Conservation (phyloP, 2,329 filamentous ascomycete genomes). For the Cladosporium sp. region DNA sequence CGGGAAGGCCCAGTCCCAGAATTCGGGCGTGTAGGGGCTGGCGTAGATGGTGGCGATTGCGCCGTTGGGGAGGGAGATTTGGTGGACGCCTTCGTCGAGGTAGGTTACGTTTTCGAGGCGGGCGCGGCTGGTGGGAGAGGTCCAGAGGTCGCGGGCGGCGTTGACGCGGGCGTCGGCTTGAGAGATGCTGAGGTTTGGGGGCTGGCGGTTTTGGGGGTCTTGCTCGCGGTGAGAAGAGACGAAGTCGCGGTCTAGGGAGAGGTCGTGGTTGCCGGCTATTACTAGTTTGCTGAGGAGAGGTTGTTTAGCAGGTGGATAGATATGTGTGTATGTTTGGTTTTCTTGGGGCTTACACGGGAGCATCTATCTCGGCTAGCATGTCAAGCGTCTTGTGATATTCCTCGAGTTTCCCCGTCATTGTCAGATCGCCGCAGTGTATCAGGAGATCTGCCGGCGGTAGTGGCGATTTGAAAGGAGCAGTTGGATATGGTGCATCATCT, state of each 20-base stretch:
- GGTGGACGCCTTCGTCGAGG: slow-evolving; percentile 55
- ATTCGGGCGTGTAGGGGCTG: slow-evolving; percentile 56
- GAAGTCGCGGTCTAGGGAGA: slow-evolving; percentile 51
- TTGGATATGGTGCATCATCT: neutral
- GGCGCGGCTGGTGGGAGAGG: slow-evolving; percentile 34
- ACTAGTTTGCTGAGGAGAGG: slow-evolving; percentile 51
- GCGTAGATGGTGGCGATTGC: slow-evolving; percentile 55
- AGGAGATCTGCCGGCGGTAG: slow-evolving; percentile 55
- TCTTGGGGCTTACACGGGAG: slow-evolving; percentile 42
- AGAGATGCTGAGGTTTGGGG: slow-evolving; percentile 6
- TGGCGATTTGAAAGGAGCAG: slow-evolving; percentile 35
- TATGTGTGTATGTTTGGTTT: neutral
- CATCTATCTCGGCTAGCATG: slow-evolving; percentile 51
- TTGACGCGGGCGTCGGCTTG: slow-evolving; percentile 17
- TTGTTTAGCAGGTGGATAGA: neutral
- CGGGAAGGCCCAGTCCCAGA: slow-evolving; percentile 57
- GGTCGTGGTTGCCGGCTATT: slow-evolving; percentile 64
- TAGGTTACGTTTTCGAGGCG: slow-evolving; percentile 51
- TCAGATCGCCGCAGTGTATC: slow-evolving; percentile 61
- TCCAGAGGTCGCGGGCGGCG: slow-evolving; percentile 27
- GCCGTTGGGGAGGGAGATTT: slow-evolving; percentile 51
- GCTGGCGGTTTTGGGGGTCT: slow-evolving; percentile 15
- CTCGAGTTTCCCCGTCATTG: slow-evolving; percentile 48
- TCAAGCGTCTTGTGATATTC: slow-evolving; percentile 52
- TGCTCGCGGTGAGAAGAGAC: slow-evolving; percentile 21